These are phyloP conservation scores for Glebionis coronaria DNA, from an alignment of 129 eudicot species.

Conservation along the genomic window DNA sequence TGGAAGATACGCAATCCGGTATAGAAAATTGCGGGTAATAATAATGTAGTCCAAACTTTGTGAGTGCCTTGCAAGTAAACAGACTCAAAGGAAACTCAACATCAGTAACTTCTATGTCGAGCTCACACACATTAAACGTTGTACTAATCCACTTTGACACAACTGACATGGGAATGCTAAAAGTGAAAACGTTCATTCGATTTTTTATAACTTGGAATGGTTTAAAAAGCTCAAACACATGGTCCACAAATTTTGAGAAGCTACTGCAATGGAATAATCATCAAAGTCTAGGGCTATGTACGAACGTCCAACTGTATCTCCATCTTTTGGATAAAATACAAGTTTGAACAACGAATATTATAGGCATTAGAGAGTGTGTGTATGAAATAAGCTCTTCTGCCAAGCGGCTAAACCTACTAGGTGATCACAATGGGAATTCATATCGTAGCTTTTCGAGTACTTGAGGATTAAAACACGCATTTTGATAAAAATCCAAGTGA, in stretches of 20 bases:
- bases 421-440: too few relatives aligned
- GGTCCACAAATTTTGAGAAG: slow-evolving; percentile 12
- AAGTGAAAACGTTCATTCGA: not conserved
- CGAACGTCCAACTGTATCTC: too few relatives aligned
- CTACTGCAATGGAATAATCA: not conserved
- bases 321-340: too few relatives aligned
- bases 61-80: slow-evolving; percentile 25
- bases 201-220: slow-evolving; percentile 7
- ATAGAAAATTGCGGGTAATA: too few relatives aligned
- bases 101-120: not conserved
- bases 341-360: too few relatives aligned
- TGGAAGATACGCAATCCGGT: not conserved
- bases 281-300: too few relatives aligned
- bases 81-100: slow-evolving; percentile 14
- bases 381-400: too few relatives aligned
- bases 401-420: too few relatives aligned
- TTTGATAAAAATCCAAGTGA: too few relatives aligned
- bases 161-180: not conserved
- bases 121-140: slow-evolving; percentile 10
- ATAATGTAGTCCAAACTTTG: not conserved
- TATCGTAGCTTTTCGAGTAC: too few relatives aligned
- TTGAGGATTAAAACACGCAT: too few relatives aligned
- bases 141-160: not conserved
- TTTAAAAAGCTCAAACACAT: not conserved
- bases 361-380: too few relatives aligned